Evolutionary conservation across 768 basidiomycete species (phyloP), one percentile per base, ranked within the genome.

Genomic region (Boletus insuetus): DNA sequence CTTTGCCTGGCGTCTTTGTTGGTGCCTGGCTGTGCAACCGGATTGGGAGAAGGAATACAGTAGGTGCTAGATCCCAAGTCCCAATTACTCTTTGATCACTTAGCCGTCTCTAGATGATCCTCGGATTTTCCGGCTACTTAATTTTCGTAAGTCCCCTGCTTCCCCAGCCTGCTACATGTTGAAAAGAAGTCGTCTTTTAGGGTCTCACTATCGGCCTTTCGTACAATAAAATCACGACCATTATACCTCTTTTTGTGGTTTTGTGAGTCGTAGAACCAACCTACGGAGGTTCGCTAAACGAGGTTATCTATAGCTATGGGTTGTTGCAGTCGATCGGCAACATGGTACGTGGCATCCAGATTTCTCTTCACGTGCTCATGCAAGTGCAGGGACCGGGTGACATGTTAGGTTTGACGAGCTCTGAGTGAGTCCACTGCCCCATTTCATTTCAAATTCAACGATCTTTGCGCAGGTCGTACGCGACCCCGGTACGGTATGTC

Each of bases 281-380:
- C 29, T 32, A 43, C 37, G 35, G 48, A 32, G 42, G 14, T 19
- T 57, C 43, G n/a, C 46, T 61, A 24, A 55, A 17, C 37, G 8
- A n/a, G 12, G 34, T 35, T 9, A 12, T 39, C 14, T 35, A 6
- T 8, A 85, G 83, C 59, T 89, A 86, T 66, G 87, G 84, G 3
- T 70, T 87, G 51, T 86, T 89, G 86, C 83, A 87, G 60, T 86
- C 82, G 4, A 80, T 77, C 43, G 86, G 86, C n/a, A 88, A 88
- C 61, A 46, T 87, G 72, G 83, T 81, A 64, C 38, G 73, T 64
- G 19, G 16, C 35, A 40, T 35, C 37, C 20, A 29, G 38, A 13
- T 26, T 55, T 31, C 22, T n/a, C 14, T 47, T 40, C 22, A 10
- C 44, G 46, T 31, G 22, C 44, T 66, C 13, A 72, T 46, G 13